Evolutionary conservation across 345 rosid genomes (phyloP).

Genomic region (Firmiana major): DNA sequence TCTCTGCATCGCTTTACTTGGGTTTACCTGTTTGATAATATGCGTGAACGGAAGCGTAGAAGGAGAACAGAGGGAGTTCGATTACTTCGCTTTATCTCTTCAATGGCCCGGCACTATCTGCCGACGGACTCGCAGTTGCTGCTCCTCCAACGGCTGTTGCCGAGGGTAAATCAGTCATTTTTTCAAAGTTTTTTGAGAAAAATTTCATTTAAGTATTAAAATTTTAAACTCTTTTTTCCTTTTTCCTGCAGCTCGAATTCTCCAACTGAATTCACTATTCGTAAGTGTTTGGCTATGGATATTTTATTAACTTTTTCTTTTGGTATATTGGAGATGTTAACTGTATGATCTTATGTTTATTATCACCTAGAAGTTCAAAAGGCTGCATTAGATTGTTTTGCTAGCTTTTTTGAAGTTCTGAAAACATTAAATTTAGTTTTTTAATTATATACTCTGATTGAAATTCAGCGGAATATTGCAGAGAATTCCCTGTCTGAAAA

Average conservation of each 20-base stretch:
- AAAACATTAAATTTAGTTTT: no score
- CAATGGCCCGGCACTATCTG: conserved; percentile 92
- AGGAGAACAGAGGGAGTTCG: conserved; percentile 69
- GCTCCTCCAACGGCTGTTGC: conserved; percentile 85
- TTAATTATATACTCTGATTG: not conserved
- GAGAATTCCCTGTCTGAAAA: not conserved
- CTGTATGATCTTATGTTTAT: not conserved
- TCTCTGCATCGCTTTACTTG: not conserved
- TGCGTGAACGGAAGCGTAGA: conserved; percentile 6
- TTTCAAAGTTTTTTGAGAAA: not conserved
- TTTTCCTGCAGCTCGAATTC: conserved; percentile 47
- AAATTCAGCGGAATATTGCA: not conserved
- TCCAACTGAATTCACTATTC: conserved; percentile 82
- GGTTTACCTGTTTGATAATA: not conserved
- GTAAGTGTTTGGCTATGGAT: conserved; percentile 45
- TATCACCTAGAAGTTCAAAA: not conserved
- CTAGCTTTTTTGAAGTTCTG: no score
- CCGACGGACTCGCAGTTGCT: conserved; percentile 68
- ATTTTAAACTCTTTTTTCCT: not conserved
- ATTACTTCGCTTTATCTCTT: conserved; percentile 74
- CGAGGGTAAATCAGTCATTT: conserved; percentile 41
- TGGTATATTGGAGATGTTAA: not conserved
- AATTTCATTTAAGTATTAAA: not conserved
- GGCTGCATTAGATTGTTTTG: conserved; percentile 2
- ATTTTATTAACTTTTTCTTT: not conserved